These are phyloP conservation scores for Malus sylvestris DNA, from an alignment of 306 rosid species.

Conservation along the genomic window DNA sequence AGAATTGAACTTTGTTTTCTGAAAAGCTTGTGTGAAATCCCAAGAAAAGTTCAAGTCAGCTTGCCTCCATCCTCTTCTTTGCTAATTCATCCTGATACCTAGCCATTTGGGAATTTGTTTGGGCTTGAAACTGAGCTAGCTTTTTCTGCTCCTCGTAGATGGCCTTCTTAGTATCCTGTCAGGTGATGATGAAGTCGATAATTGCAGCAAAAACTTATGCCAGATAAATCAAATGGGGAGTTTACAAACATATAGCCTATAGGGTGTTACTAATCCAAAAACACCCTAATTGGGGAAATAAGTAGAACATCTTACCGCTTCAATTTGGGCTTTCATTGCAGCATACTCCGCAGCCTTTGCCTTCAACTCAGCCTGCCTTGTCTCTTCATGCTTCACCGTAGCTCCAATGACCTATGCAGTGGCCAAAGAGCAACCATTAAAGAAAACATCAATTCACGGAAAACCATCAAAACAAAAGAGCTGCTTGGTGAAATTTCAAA, in stretches of 20 bases:
- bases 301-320: conserved; percentile 43
- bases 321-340: conserved; percentile 70
- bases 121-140: conserved; percentile 89
- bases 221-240: neutral
- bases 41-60: conserved; percentile 14
- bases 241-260: neutral
- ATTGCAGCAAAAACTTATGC: neutral
- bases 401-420: conserved; percentile 52
- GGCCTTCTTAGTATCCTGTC: conserved; percentile 86
- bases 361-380: conserved; percentile 55
- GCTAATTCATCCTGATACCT: conserved; percentile 85
- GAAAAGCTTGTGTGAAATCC: neutral
- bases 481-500: neutral
- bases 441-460: neutral
- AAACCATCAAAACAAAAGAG: neutral
- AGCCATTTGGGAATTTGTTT: conserved; percentile 88
- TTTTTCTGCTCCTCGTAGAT: conserved; percentile 91
- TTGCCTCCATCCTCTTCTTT: conserved; percentile 89
- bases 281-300: neutral
- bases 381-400: conserved; percentile 72
- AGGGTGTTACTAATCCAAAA: neutral
- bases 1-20: neutral
- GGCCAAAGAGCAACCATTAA: neutral
- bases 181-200: conserved; percentile 17
- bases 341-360: conserved; percentile 69